Evolutionary conservation across 78 protist species (phyloP).

Genomic region (Diacronema lutheri): DNA sequence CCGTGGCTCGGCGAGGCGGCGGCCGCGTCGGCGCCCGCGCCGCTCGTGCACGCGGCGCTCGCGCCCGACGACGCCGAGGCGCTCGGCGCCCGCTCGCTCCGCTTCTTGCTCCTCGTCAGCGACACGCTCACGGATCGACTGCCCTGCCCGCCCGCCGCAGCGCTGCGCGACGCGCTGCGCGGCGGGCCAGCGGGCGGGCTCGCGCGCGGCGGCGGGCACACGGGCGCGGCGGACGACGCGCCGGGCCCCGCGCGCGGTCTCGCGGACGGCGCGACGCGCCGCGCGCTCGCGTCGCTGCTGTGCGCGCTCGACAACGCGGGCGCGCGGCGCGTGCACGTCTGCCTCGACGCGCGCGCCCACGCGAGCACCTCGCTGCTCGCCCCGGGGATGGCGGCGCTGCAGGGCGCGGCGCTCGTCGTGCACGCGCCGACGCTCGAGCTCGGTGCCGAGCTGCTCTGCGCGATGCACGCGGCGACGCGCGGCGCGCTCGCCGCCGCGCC

Average conservation of each 20-base stretch:
- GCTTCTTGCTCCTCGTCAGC: neutral
- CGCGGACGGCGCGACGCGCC: no score
- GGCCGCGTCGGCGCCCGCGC: neutral
- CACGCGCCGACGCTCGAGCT: neutral
- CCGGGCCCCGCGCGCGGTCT: no score
- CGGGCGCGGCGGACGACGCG: no score
- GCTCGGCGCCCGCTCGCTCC: conserved; percentile 30
- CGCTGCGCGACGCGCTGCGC: neutral
- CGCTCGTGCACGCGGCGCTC: conserved; percentile 5
- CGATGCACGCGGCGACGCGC: neutral
- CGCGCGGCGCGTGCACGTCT: neutral
- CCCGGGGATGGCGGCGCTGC: neutral
- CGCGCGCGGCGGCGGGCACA: no score
- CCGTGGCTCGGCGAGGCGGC: conserved; percentile 6
- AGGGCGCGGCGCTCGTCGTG: neutral
- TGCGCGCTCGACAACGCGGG: neutral
- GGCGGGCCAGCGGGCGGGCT: neutral
- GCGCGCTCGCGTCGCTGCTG: neutral
- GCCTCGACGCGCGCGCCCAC: neutral
- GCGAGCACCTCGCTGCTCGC: neutral
- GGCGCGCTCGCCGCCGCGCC: no score
- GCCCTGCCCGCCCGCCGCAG: neutral
- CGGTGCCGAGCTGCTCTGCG: neutral
- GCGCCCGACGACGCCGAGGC: neutral
- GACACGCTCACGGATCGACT: neutral